Conservation (phyloP, 345 rosid species). For the Camelina sativa region DNA sequence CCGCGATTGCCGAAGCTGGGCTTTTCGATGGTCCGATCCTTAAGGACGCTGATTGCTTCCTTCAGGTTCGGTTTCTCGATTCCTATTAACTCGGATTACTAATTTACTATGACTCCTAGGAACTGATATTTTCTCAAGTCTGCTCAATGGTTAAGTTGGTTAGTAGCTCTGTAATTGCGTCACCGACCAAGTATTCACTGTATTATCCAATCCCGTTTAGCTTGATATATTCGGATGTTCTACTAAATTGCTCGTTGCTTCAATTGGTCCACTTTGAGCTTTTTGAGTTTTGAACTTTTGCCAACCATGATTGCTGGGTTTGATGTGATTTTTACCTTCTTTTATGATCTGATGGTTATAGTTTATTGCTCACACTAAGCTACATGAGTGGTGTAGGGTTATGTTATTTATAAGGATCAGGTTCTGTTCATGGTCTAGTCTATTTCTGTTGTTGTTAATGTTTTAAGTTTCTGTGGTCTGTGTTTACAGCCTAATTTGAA, state of each 20-base stretch:
- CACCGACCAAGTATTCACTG: neutral
- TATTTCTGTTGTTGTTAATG: conserved; percentile 19
- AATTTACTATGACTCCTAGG: neutral
- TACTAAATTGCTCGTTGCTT: no score
- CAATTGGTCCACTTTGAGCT: no score
- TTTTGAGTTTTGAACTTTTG: no score
- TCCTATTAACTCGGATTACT: conserved; percentile 16
- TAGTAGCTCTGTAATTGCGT: conserved; percentile 16
- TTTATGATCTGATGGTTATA: conserved; percentile 17
- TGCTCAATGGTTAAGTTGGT: conserved; percentile 22
- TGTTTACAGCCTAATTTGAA: conserved; percentile 76
- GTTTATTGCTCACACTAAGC: neutral
- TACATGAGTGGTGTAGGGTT: neutral
- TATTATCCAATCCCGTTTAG: neutral
- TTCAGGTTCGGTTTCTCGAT: conserved; percentile 57
- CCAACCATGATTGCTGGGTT: no score
- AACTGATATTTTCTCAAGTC: conserved; percentile 14
- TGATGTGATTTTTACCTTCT: neutral
- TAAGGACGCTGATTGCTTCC: conserved; percentile 74
- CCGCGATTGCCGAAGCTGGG: conserved; percentile 72
- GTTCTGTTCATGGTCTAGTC: neutral
- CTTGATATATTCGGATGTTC: neutral
- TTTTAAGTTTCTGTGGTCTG: conserved; percentile 34
- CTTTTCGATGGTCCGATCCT: conserved; percentile 76
- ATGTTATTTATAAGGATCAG: neutral